Percentiles rank a stretch among this genome's conserved stretches.
These are phyloP conservation scores for Mollisia scopiformis DNA, from an alignment of 2,329 filamentous ascomycete species.

Conservation along the genomic window DNA sequence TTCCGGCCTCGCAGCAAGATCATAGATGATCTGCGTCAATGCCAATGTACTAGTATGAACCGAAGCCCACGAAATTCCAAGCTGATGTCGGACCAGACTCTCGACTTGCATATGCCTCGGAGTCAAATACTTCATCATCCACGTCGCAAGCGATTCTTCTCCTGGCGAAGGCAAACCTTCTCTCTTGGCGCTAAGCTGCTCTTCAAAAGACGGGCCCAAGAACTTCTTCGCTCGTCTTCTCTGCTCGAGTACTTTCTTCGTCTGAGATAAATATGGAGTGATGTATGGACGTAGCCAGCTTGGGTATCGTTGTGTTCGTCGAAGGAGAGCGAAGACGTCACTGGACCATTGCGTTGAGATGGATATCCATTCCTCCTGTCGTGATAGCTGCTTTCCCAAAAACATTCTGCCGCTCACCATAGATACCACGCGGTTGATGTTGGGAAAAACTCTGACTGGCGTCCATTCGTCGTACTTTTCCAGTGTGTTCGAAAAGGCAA, in stretches of 20 bases:
- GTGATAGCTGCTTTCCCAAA: background rate
- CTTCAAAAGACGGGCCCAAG: background rate
- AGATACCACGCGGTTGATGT: conserved; percentile 1
- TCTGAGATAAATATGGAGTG: background rate
- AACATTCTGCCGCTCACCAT: conserved; percentile 5
- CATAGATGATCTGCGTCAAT: conserved; percentile 53
- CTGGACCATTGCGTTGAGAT: background rate
- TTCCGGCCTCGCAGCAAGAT: conserved; percentile 52
- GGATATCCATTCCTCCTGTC: conserved; percentile 6
- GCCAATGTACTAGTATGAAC: conserved; percentile 53
- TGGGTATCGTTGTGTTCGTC: background rate
- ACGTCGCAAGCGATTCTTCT: background rate
- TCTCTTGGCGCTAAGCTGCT: background rate
- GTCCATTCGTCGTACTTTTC: conserved; percentile 4
- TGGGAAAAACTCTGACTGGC: background rate
- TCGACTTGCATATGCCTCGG: conserved; percentile 6
- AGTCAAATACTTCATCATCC: conserved; percentile 5
- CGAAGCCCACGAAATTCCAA: conserved; percentile 46
- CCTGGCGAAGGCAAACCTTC: background rate
- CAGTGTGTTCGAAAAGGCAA: background rate
- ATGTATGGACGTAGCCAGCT: conserved; percentile 1
- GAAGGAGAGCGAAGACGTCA: background rate
- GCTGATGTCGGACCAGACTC: background rate
- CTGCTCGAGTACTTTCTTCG: background rate
- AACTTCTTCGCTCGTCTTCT: conserved; percentile 1